A percentile compares a stretch with the other conserved stretches of the same genome.
Evolutionary conservation across 2,329 filamentous ascomycete species (phyloP).

Genomic region (Trichoderma harzianum): DNA sequence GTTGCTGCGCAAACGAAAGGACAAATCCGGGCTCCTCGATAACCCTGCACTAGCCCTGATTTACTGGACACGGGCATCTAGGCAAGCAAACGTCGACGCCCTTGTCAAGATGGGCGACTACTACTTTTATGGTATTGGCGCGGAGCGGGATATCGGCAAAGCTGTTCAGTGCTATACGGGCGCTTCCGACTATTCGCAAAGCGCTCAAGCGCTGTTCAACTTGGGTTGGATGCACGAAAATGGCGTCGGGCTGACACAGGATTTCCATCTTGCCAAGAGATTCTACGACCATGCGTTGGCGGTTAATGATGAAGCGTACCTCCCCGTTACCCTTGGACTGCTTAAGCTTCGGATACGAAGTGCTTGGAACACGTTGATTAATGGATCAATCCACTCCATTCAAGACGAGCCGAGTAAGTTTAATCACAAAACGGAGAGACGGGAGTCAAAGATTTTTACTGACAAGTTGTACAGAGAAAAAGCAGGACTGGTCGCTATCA

Average conservation of each 20-base stretch:
- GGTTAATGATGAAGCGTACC: slow-evolving; percentile 88
- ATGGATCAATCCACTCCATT: slow-evolving; percentile 89
- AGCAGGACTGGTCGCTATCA: slow-evolving; percentile 70
- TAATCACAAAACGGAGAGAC: neutral
- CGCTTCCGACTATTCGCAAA: slow-evolving; percentile 86
- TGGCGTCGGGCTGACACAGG: slow-evolving; percentile 85
- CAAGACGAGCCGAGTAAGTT: slow-evolving; percentile 80
- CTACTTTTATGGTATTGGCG: slow-evolving; percentile 80
- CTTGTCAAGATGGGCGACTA: slow-evolving; percentile 99
- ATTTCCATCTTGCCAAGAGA: slow-evolving; percentile 94
- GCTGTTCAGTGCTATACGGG: slow-evolving; percentile 90
- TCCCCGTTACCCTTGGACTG: slow-evolving; percentile 85
- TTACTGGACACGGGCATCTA: slow-evolving; percentile 92
- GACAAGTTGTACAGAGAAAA: slow-evolving; percentile 48
- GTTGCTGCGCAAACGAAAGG: slow-evolving; percentile 45
- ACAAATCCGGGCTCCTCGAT: slow-evolving; percentile 41
- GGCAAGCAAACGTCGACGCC: slow-evolving; percentile 89
- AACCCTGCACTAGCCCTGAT: slow-evolving; percentile 69
- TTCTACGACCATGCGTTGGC: slow-evolving; percentile 92
- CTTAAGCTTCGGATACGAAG: slow-evolving; percentile 80
- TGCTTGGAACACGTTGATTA: slow-evolving; percentile 90
- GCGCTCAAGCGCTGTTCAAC: slow-evolving; percentile 94
- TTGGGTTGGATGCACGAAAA: slow-evolving; percentile 99
- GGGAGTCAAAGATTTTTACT: neutral
- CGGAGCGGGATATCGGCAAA: slow-evolving; percentile 70